Evolutionary conservation across 257 asterid species (phyloP), one percentile per base, ranked within the genome.

Genomic region (Ilex aquifolium): DNA sequence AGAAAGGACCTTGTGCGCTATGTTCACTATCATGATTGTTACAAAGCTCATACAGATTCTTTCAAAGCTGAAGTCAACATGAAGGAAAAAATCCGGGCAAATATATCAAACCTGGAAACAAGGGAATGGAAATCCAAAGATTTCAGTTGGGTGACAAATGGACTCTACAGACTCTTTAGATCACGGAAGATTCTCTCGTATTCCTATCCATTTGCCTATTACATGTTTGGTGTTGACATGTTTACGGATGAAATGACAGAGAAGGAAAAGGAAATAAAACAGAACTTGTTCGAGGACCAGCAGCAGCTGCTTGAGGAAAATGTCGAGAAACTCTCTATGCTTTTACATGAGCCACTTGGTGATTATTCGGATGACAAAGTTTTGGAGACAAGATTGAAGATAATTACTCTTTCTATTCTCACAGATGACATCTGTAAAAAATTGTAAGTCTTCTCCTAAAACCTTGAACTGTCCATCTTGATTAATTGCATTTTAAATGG

Each of bases 301-400:
- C 89, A 85, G 56, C 87, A 82, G 60, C 87, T 80, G 64, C 84
- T 85, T 10, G 87, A 82, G 73, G 64, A 66, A 5, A 78, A 80
- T 66, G 31, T 79, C 29, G 93, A 82, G 63, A 69, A 72, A 30
- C 80, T 85, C 36, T 82, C 87, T 12, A 74, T 66, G 85, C 32
- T 31, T 67, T 59, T 80, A 46, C 85, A 69, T 44, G 75, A 76
- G 76, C 79, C 69, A 2, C 74, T 85, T 76, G 70, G 59, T 10
- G 12, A 31, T 3, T 78, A 62, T 54, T 0, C 62, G 5, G 65
- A 61, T 16, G 66, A 69, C 0, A n/a, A 66, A 27, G 46, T 82
- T 13, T 4, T n/a, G 27, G 51, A 71, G 63, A 65, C 50, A 32
- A 77, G 69, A 70, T 46, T 70, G 82, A 66, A 66, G 14, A 42